Base-by-base conservation (phyloP, 257 asterid genomes). In the Plectranthus barbatus region DNA sequence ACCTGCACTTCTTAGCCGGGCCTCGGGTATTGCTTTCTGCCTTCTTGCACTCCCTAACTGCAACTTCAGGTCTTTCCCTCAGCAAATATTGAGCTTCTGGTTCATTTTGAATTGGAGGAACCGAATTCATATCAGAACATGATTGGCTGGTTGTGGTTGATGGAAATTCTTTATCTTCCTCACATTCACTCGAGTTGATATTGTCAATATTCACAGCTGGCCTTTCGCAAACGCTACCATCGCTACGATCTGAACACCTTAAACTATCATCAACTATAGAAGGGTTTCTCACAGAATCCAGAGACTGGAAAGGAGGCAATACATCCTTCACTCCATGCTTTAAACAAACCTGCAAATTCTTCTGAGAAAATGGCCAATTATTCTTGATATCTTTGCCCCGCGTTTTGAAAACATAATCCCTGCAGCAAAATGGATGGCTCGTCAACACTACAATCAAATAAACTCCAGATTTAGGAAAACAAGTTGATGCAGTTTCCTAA, bases 311-410 rank as follows among this genome's bases (percentile, higher is more conserved):
- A 67, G 94, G 96, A 29, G 99, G 99, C 83, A 92, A 74, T 31
- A 84, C 75, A 69, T 87, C 83, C 41, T 68, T 83, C 79, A 80
- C 77, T 52, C 88, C 96, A 77, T 85, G 78, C 66, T 82, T 83
- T 71, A 85, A 60, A 76, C 96, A 89, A 83, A 82, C 86, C 62
- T 84, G 91, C 80, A 92, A 76, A 54, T 73, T 82, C 75, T 85
- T 73, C 73, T 65, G 79, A 62, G 99, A 89, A 77, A 92, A 92
- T 42, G 99, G 99, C 99, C 99, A 92, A 49, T 76, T 80, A 34
- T 73, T 87, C 83, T 71, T 63, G 77, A 89, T 75, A 77, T 85
- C 85, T 74, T 86, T 89, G 73, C 72, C 79, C 52, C 99, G 66
- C 20, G 77, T 39, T 52, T 71, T 68, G 71, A 80, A 85, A 70